Conservation (phyloP, 108 stramenopile genomes). For the Cylindrotheca fusiformis region DNA sequence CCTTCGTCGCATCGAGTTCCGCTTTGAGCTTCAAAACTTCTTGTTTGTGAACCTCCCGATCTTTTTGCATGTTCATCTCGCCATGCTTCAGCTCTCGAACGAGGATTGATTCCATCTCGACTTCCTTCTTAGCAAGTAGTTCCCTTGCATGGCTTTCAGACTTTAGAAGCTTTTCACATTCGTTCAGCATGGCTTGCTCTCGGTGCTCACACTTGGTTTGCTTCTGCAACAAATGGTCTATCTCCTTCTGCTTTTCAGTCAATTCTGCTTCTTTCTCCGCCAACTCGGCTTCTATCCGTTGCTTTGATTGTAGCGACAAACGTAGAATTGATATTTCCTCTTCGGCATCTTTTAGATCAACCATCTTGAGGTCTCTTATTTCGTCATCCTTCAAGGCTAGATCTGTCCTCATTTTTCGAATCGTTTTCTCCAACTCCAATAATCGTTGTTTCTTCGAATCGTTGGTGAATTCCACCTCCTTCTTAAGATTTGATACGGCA, state of each 20-base stretch:
- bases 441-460: conserved; percentile 1
- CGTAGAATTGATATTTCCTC: conserved; percentile 10
- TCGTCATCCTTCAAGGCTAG: conserved; percentile 29
- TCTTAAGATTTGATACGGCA: neutral
- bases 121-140: conserved; percentile 8
- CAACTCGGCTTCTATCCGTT: neutral
- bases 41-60: conserved; percentile 2
- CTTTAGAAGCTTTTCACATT: conserved; percentile 11
- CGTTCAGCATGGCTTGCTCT: conserved; percentile 6
- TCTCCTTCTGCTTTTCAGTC: conserved; percentile 10
- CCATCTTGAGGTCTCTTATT: conserved; percentile 23
- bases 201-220: neutral
- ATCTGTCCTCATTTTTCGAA: conserved; percentile 10
- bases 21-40: conserved; percentile 3
- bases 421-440: conserved; percentile 3
- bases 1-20: conserved; percentile 7
- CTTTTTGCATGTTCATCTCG: conserved; percentile 12
- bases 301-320: conserved; percentile 8
- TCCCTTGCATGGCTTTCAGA: conserved; percentile 9
- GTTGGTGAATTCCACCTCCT: neutral
- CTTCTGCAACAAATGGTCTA: conserved; percentile 7
- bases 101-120: conserved; percentile 21
- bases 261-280: conserved; percentile 2
- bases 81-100: conserved; percentile 9
- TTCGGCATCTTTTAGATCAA: conserved; percentile 31